A percentile compares a stretch with the other conserved stretches of the same genome.
Evolutionary conservation across 2,329 filamentous ascomycete species (phyloP).

Genomic region (Penicillium psychrosexuale): DNA sequence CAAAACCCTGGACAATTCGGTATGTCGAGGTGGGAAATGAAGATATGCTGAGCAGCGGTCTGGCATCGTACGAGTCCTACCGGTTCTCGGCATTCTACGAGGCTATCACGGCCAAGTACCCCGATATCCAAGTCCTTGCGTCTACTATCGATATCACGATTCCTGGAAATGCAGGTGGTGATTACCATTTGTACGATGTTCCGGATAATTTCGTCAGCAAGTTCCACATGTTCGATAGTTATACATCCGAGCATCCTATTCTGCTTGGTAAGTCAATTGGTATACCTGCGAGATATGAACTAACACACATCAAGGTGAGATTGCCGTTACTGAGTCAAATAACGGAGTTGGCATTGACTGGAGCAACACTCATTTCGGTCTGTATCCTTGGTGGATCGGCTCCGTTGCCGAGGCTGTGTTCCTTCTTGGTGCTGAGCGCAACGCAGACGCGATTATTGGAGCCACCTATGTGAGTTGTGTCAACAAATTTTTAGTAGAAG

Average conservation of each 20-base stretch:
- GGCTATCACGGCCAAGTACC: slow-evolving; percentile 56
- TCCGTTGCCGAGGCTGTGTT: slow-evolving; percentile 64
- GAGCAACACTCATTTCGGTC: slow-evolving; percentile 43
- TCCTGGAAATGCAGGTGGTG: slow-evolving; percentile 25
- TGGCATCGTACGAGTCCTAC: slow-evolving; percentile 51
- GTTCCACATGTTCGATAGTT: slow-evolving; percentile 56
- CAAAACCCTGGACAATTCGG: slow-evolving; percentile 58
- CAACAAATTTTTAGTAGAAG: accelerated
- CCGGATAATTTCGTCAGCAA: slow-evolving; percentile 51
- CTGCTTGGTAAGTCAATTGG: slow-evolving; percentile 21
- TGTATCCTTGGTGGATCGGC: slow-evolving; percentile 58
- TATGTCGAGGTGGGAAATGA: slow-evolving; percentile 69
- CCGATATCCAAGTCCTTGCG: slow-evolving; percentile 51
- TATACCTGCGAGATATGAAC: neutral
- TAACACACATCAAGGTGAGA: slow-evolving; percentile 20
- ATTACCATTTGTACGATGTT: slow-evolving; percentile 53
- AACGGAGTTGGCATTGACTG: slow-evolving; percentile 43
- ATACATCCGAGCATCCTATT: slow-evolving; percentile 21
- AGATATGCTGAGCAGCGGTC: slow-evolving; percentile 57
- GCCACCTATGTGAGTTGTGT: slow-evolving; percentile 25
- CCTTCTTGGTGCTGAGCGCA: slow-evolving; percentile 63
- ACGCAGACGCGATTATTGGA: slow-evolving; percentile 39
- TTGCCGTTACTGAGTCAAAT: slow-evolving; percentile 44
- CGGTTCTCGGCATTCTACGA: slow-evolving; percentile 60
- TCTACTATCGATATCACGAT: slow-evolving; percentile 28